Conservation (phyloP, 345 rosid species). For the Arabis alpina region DNA sequence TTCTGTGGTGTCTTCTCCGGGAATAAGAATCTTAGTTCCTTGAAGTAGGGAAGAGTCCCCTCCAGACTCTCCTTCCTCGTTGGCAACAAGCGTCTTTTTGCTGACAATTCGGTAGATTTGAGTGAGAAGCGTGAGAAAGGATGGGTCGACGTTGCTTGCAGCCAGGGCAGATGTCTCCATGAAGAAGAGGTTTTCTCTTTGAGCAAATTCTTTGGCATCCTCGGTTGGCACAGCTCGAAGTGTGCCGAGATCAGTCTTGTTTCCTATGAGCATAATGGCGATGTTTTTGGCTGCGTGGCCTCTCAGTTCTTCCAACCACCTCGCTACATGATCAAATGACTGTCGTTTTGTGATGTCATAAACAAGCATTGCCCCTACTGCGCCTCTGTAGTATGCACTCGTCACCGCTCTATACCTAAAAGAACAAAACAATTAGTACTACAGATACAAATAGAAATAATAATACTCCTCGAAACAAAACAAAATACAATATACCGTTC, state of each 20-base stretch:
- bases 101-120: constrained; percentile 72
- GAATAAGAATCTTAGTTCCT: constrained; percentile 71
- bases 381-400: constrained; percentile 81
- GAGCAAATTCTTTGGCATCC: constrained; percentile 80
- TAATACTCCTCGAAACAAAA: no score
- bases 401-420: constrained; percentile 83
- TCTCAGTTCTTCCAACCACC: constrained; percentile 82
- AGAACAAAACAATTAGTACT: background rate
- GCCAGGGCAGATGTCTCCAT: constrained; percentile 85
- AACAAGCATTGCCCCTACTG: constrained; percentile 81
- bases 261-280: constrained; percentile 75
- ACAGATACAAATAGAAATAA: constrained; percentile 1
- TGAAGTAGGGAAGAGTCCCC: constrained; percentile 54
- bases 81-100: constrained; percentile 66
- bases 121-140: constrained; percentile 63
- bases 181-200: constrained; percentile 77
- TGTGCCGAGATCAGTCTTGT: constrained; percentile 72
- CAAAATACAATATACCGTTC: constrained; percentile 49
- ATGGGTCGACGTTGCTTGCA: constrained; percentile 73
- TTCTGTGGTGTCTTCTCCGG: constrained; percentile 48
- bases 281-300: constrained; percentile 82
- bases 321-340: constrained; percentile 75
- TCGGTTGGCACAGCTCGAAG: constrained; percentile 73
- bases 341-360: constrained; percentile 86
- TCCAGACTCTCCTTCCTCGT: constrained; percentile 46